Conservation (phyloP, 1,139 yeast species). For the Lodderomyces parapsilosis region DNA sequence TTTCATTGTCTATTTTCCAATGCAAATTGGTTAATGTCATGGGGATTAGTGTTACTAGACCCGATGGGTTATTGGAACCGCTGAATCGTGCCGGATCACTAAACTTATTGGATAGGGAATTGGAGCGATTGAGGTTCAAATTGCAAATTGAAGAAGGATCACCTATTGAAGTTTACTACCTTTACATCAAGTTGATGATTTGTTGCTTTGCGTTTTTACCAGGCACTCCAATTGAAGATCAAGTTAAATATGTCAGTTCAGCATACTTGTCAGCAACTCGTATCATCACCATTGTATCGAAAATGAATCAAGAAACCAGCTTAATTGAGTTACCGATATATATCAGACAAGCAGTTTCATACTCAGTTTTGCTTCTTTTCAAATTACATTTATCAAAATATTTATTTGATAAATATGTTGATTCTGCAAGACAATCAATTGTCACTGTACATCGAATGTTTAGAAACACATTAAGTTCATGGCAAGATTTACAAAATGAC, state of each 20-base stretch:
- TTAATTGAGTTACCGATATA: conserved; percentile 85
- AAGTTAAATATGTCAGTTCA: conserved; percentile 76
- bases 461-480: conserved; percentile 84
- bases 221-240: conserved; percentile 87
- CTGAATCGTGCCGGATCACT: conserved; percentile 78
- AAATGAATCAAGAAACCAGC: conserved; percentile 61
- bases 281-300: conserved; percentile 74
- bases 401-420: conserved; percentile 72
- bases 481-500: conserved; percentile 90
- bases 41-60: conserved; percentile 86
- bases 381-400: conserved; percentile 80
- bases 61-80: conserved; percentile 89
- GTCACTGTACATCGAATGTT: conserved; percentile 88
- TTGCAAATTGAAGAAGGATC: conserved; percentile 62
- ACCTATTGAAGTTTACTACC: conserved; percentile 71
- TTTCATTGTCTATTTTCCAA: conserved; percentile 77
- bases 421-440: conserved; percentile 88
- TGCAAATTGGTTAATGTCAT: conserved; percentile 79
- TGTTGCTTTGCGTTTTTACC: conserved; percentile 92
- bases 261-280: conserved; percentile 84
- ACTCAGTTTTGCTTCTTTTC: conserved; percentile 77
- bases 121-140: conserved; percentile 67
- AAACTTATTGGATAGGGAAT: conserved; percentile 72
- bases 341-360: conserved; percentile 79
- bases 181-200: conserved; percentile 76